Conservation (phyloP, 768 basidiomycete species). For the Panaeolus cyanescens region DNA sequence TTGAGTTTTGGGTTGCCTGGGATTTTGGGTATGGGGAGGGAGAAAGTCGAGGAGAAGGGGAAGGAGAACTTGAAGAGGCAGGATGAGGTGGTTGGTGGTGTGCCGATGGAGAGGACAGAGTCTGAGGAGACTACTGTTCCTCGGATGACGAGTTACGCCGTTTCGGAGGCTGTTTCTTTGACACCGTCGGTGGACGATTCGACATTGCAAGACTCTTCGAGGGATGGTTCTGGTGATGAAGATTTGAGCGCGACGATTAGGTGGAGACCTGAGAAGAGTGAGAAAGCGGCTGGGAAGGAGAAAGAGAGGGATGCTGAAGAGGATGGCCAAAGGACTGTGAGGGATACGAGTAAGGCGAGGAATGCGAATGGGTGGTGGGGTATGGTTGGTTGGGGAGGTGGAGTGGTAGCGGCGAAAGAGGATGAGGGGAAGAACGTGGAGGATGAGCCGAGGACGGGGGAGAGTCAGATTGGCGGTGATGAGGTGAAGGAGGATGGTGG, state of each 20-base stretch:
- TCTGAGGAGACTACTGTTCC: background rate
- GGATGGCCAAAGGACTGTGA: background rate
- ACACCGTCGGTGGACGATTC: background rate
- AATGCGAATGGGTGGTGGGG: background rate
- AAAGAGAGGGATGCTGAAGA: background rate
- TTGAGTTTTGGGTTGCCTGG: conserved; percentile 1
- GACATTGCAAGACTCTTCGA: no score
- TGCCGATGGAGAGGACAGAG: background rate
- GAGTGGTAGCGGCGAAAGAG: background rate
- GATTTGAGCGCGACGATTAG: background rate
- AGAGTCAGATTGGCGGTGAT: background rate
- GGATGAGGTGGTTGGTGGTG: background rate
- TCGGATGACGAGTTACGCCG: background rate
- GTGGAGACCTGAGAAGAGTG: background rate
- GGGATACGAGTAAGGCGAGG: background rate
- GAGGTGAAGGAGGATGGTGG: background rate
- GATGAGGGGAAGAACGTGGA: background rate
- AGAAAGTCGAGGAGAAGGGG: background rate
- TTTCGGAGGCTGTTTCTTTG: background rate
- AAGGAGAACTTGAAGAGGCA: background rate
- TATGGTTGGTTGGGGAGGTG: background rate
- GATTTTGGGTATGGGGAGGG: background rate
- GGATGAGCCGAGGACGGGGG: background rate
- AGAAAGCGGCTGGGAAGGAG: background rate
- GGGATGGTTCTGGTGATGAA: background rate